Evolutionary conservation across 768 basidiomycete species (phyloP), one percentile per base, ranked within the genome.

Genomic region (Psilocybe sp.): DNA sequence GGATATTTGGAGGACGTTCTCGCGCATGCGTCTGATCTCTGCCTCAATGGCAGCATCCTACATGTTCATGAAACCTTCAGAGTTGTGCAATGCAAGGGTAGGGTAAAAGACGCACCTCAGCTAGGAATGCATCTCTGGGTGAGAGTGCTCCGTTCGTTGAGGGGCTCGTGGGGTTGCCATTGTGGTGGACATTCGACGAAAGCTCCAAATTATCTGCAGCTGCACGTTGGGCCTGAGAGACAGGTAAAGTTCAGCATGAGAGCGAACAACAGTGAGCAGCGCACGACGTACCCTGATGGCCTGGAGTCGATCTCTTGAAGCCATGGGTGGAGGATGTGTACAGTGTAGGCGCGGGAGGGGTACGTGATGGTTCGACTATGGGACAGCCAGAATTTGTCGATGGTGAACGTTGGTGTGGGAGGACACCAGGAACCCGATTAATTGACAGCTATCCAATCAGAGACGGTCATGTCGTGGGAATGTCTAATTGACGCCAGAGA

Each of bases 31-130:
- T 33, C 69, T 64, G 14, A 79, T 72, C 32, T 64, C 63, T 46
- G 69, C 64, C 57, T 77, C 73, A 34, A 78, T 68, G 14, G 71
- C 69, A 18, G 69, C 54, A 28, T 70, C 70, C 75, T 79, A 41
- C n/a, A 39, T 2, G 38, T 38, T 36, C 37, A 14, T 18, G 52
- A 23, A 44, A 46, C 14, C 15, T 47, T 37, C 41, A 18, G 37
- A 38, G 33, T 7, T 8, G 19, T 39, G 20, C 10, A 35, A 34
- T 32, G 32, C 19, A 19, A 19, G 34, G 52, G 6, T 16, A 15
- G 20, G 42, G 36, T 20, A 46, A 33, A 39, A 42, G 23, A 44
- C 60, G 44, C 46, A 69, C 73, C 63, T 76, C 72, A 15, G 61
- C 50, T 45, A 73, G 57, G 51, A 75, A 75, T n/a, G 64, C 46